A percentile compares a stretch with the other conserved stretches of the same genome.
phyloP scores from a whole-genome alignment of 345 rosid species.

The Cardiospermum halicacabum region DNA sequence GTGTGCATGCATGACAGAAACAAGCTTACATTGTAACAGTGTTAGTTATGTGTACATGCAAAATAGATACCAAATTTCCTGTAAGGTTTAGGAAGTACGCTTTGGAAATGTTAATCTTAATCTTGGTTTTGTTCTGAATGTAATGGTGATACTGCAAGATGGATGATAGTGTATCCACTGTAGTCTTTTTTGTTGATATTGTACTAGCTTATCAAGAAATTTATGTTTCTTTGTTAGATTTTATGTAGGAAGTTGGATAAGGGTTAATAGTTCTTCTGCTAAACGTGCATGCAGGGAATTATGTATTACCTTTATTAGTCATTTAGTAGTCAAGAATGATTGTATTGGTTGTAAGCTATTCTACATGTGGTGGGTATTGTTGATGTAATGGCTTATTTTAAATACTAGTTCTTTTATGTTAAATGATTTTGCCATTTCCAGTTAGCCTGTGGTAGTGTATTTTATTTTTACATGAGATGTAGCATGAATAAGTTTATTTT shows the following conservation, averaged over 20 bases:
- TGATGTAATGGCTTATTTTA: neutral
- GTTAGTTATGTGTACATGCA: neutral
- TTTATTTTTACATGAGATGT: neutral
- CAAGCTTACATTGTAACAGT: no score
- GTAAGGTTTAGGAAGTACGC: neutral
- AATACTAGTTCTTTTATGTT: neutral
- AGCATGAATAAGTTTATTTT: neutral
- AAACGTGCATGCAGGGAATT: neutral
- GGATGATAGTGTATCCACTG: no score
- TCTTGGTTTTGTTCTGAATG: neutral
- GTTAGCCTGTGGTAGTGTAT: no score
- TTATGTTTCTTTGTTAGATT: neutral
- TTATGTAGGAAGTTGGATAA: neutral
- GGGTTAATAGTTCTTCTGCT: neutral
- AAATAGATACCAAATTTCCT: neutral
- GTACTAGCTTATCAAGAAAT: neutral
- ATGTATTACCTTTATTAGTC: neutral
- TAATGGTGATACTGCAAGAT: neutral
- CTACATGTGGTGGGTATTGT: neutral
- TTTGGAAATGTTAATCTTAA: neutral
- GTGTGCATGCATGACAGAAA: neutral
- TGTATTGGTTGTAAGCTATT: neutral
- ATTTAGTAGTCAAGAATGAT: neutral
- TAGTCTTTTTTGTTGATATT: neutral
- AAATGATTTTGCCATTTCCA: no score